Percentiles rank a stretch among this genome's conserved stretches.
phyloP scores from a whole-genome alignment of 345 rosid species.

The Syzygium aromaticum region DNA sequence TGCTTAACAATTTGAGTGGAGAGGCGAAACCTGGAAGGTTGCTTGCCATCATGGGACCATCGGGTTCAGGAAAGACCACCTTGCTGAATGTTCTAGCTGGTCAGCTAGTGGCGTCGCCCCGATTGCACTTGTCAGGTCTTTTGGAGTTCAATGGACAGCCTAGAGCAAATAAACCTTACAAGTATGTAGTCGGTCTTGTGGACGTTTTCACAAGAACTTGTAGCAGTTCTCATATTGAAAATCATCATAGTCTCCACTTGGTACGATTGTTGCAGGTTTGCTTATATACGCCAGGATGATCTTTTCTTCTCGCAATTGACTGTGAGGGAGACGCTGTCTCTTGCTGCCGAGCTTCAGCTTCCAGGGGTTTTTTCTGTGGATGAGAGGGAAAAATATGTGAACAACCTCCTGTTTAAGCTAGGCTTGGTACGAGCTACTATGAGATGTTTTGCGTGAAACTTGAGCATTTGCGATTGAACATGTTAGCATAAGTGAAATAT shows the following conservation, averaged over 20 bases:
- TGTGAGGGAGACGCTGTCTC: slow-evolving; percentile 83
- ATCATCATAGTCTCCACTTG: neutral
- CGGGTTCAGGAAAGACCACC: slow-evolving; percentile 98
- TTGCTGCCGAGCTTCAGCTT: slow-evolving; percentile 94
- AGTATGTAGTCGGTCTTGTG: slow-evolving; percentile 24
- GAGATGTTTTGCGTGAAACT: neutral
- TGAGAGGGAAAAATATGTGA: slow-evolving; percentile 81
- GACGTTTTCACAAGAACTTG: neutral
- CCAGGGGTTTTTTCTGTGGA: slow-evolving; percentile 50
- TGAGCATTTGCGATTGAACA: neutral
- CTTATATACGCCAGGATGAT: slow-evolving; percentile 92
- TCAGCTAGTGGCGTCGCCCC: slow-evolving; percentile 60
- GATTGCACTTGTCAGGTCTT: slow-evolving; percentile 77
- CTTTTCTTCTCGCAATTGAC: slow-evolving; percentile 95
- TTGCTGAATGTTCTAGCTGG: slow-evolving; percentile 88
- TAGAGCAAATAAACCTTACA: slow-evolving; percentile 51
- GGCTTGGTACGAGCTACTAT: slow-evolving; percentile 58
- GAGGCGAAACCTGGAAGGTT: slow-evolving; percentile 93
- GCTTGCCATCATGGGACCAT: slow-evolving; percentile 94
- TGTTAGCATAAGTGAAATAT: neutral
- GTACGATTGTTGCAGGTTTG: slow-evolving; percentile 43
- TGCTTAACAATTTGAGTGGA: slow-evolving; percentile 79
- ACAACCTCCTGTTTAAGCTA: slow-evolving; percentile 59
- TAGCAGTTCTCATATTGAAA: neutral
- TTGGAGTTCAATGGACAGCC: slow-evolving; percentile 80